Conservation (phyloP, 345 rosid genomes). For the Eucalyptus virginea region DNA sequence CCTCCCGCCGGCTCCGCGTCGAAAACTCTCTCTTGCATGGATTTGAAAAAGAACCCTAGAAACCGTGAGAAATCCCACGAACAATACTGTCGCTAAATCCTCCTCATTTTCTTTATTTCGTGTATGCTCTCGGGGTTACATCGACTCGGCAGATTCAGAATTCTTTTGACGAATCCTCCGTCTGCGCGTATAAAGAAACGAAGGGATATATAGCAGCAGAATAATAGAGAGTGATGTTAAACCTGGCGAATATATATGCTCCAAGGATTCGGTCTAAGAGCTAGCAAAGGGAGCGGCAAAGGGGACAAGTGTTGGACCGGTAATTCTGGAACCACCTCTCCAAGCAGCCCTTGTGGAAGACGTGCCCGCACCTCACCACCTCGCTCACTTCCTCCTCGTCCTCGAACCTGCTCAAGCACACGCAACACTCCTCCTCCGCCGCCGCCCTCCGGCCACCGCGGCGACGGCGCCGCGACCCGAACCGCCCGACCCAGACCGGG, state of each 20-base stretch:
- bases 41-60: neutral
- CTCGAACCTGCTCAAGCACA: constrained; percentile 62
- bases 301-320: constrained; percentile 42
- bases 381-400: constrained; percentile 79
- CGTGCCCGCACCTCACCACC: constrained; percentile 60
- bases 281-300: constrained; percentile 57
- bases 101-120: neutral
- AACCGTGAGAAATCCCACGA: neutral
- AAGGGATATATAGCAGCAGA: neutral
- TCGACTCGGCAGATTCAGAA: neutral
- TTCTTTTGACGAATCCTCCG: neutral
- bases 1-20: neutral
- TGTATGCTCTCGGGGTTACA: neutral
- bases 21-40: neutral
- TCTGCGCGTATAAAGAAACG: neutral
- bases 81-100: neutral
- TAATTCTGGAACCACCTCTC: constrained; percentile 60
- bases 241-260: neutral
- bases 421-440: constrained; percentile 41
- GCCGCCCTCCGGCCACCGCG: neutral
- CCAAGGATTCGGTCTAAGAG: neutral
- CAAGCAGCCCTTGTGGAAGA: constrained; percentile 65
- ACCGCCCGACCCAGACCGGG: constrained; percentile 31
- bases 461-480: constrained; percentile 19
- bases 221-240: neutral